Conservation (phyloP, 2,329 filamentous ascomycete species). For the Raffaelea arxii region DNA sequence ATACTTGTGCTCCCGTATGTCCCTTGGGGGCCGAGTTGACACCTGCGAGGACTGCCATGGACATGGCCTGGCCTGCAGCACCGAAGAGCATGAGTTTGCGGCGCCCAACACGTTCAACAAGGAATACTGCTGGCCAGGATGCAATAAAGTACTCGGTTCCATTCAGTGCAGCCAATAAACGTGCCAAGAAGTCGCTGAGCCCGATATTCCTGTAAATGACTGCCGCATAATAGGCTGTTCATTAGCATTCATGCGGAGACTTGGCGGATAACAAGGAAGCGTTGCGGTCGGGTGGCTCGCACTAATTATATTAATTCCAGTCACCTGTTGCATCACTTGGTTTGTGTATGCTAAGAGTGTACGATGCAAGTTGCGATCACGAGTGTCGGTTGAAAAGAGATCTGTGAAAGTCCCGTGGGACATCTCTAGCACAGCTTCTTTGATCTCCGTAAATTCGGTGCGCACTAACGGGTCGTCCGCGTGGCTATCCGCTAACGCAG, state of each 20-base stretch:
- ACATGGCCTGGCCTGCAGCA: conserved; percentile 56
- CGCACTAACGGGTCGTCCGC: conserved; percentile 43
- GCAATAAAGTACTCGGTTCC: conserved; percentile 19
- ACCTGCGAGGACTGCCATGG: conserved; percentile 28
- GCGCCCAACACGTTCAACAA: conserved; percentile 58
- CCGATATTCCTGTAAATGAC: conserved; percentile 27
- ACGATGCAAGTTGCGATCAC: conserved; percentile 14
- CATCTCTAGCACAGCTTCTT: conserved; percentile 57
- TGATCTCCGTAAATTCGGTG: conserved; percentile 40
- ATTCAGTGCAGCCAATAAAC: conserved; percentile 41
- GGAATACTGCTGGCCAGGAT: conserved; percentile 5
- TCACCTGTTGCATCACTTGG: conserved; percentile 18
- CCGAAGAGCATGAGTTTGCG: conserved; percentile 60
- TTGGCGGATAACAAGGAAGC: too few relatives aligned
- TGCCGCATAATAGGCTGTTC: conserved; percentile 33
- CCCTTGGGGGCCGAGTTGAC: too few relatives aligned
- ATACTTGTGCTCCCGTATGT: not conserved
- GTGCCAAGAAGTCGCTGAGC: conserved; percentile 24
- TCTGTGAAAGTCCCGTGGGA: conserved; percentile 13
- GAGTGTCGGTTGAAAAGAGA: conserved; percentile 11
- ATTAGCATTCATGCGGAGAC: conserved; percentile 19
- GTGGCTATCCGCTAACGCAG: conserved; percentile 27
- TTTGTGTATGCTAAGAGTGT: conserved; percentile 13
- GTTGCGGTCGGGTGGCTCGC: conserved; percentile 37
- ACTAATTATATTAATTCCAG: conserved; percentile 24